Base-by-base conservation (phyloP, 208 protist species). In the Leishmania arabica region DNA sequence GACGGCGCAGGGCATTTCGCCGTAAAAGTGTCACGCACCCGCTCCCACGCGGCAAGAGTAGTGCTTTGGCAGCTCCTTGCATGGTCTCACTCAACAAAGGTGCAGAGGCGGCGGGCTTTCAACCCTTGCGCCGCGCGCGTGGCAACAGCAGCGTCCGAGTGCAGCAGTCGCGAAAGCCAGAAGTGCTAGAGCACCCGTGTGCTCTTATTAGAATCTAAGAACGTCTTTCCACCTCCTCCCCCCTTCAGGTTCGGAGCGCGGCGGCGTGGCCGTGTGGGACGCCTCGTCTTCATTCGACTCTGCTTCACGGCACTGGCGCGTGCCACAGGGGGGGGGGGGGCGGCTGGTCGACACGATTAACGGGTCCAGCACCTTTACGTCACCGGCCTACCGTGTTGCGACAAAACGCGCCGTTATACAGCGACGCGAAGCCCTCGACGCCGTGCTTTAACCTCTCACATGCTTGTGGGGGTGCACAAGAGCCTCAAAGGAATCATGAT, bases 401-500 rank as follows among this genome's bases (percentile, higher is more conserved):
- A 27, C 6, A 47, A 77, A 81, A 58, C 21, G n/a, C 60, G 40
- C 54, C 42, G 66, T 69, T 31, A 9, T 21, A 31, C 19, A 13
- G 8, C 51, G 17, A 49, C 78, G 79, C 65, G 2, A 47, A 0
- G 1, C 19, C 19, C 15, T 42, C 40, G 73, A 70, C 65, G 86
- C 76, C 6, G 42, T 45, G 4, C 49, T 84, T 31, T 5, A 19
- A 51, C 80, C 34, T 62, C 78, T 9, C 83, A 84, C 34, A 37
- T 76, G 5, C 74, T 79, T 19, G 75, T 56, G 40, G 40, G 78
- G 40, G 34, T 80, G 34, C 83, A 85, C 71, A 11, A 47, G n/a
- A 53, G 24, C 0, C 58, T 83, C 49, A 78, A 77, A 21, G 24
- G 45, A 24, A 49, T 80, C 24, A 79, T 83, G 53, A 51, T 15